Base-by-base conservation (phyloP, 805 yeast species). In the Priceomyces fermenticarens region DNA sequence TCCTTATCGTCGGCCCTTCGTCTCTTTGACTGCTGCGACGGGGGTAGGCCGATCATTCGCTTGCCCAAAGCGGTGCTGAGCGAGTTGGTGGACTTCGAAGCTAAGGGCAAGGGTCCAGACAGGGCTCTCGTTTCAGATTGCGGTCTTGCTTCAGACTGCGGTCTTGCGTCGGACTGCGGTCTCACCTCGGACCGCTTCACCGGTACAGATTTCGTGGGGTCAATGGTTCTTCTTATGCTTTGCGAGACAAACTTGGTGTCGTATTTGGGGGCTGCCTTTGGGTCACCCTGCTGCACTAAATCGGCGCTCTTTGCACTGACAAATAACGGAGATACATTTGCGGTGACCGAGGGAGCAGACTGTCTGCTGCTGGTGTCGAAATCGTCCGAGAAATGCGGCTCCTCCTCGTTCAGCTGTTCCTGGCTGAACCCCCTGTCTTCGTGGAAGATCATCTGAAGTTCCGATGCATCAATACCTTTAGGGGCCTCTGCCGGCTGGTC, bases 251-350 rank as follows among this genome's bases (percentile, higher is more conserved):
- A 59, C 75, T 77, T 54, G 30, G 70, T 59, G 45, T 80, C 77
- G 46, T 72, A 78, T 38, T 73, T 77, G 0, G 85, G 80, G 36
- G 82, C 80, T n/a, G 73, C 57, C 3, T 60, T 59, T 4, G 65
- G 62, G 7, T 54, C 45, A 17, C 67, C 65, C 45, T 75, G 81
- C 46, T 75, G 82, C 7, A 83, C 59, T 8, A 73, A 63, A 28
- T 76, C 77, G 0, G 89, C 89, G 8, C 75, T 77, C 48, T 77
- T 77, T 1, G 89, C 88, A 39, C 81, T 75, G 30, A 81, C 83
- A 63, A 83, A 83, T 2, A 74, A 57, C 2, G 51, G 41, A 5
- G 49, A 25, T n/a, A n/a, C n/a, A n/a, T n/a, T n/a, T n/a, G n/a
- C n/a, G 23, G 28, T 16, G 25, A 26, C 6, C 31, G 36, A 26